phyloP scores from a whole-genome alignment of 1,284 basidiomycete species.

The Ceratobasidium theobromae region DNA sequence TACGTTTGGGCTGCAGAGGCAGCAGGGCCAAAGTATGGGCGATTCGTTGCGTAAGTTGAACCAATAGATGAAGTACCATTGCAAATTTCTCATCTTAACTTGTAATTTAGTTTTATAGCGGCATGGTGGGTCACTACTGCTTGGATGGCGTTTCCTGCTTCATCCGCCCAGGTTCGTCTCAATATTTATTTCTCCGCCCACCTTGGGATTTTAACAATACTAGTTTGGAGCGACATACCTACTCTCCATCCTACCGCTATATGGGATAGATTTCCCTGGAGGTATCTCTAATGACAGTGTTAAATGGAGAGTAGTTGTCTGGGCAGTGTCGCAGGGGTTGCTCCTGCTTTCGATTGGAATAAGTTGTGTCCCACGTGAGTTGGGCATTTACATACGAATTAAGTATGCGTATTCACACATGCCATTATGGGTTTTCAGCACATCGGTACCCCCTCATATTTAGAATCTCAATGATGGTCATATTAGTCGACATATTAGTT shows the following conservation, averaged over 20 bases:
- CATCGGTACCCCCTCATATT: constrained; percentile 68
- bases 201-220: no score
- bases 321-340: constrained; percentile 73
- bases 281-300: constrained; percentile 67
- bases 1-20: constrained; percentile 90
- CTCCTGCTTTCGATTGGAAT: constrained; percentile 69
- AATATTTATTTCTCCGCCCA: no score
- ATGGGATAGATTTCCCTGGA: constrained; percentile 75
- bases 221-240: constrained; percentile 83
- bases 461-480: constrained; percentile 67
- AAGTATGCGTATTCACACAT: not conserved
- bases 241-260: constrained; percentile 74
- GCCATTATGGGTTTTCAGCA: no score
- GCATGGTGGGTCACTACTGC: constrained; percentile 88
- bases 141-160: constrained; percentile 86
- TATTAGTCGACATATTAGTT: constrained; percentile 80
- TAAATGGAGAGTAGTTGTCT: constrained; percentile 80
- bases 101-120: constrained; percentile 78
- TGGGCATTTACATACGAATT: not conserved
- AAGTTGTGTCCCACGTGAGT: constrained; percentile 75
- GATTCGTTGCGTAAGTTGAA: constrained; percentile 58
- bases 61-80: not conserved
- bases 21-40: constrained; percentile 77
- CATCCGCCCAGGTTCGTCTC: constrained; percentile 74
- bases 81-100: not conserved